phyloP scores from a whole-genome alignment of 345 rosid genomes.

The Citropsis articulata region DNA sequence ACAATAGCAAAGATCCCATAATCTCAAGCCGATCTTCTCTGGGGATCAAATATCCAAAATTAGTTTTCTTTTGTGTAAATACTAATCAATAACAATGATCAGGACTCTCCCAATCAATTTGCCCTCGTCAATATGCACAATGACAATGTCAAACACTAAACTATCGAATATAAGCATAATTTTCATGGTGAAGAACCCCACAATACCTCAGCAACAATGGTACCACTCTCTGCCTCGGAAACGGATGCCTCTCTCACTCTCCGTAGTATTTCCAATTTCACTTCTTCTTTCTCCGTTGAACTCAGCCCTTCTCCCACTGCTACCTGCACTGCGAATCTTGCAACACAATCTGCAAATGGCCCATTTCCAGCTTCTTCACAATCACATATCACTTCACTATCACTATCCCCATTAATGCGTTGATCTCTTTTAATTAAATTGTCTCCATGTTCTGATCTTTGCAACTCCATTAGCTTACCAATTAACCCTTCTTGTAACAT shows the following conservation, averaged over 20 bases:
- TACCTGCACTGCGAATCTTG: constrained; percentile 48
- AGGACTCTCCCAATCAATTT: too few species aligned
- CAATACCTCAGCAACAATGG: constrained; percentile 45
- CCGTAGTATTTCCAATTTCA: constrained; percentile 41
- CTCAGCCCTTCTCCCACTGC: constrained; percentile 53
- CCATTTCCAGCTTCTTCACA: neutral
- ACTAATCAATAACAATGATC: too few species aligned
- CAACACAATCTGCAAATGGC: constrained; percentile 37
- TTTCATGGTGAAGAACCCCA: constrained; percentile 54
- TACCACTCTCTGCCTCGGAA: constrained; percentile 48
- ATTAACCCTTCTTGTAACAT: constrained; percentile 41
- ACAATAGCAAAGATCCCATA: neutral
- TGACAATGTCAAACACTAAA: neutral
- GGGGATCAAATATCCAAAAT: neutral
- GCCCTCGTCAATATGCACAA: neutral
- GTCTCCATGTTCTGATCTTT: constrained; percentile 29
- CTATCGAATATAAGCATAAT: neutral
- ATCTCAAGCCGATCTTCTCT: neutral
- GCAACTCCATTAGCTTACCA: constrained; percentile 42
- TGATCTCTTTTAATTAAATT: neutral
- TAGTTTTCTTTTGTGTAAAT: too few species aligned
- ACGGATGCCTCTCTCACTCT: constrained; percentile 39
- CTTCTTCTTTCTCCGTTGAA: constrained; percentile 32
- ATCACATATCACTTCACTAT: neutral
- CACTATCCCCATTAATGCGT: neutral